Evolutionary conservation across 768 basidiomycete genomes (phyloP).

Genomic region (Clathrus columnatus): DNA sequence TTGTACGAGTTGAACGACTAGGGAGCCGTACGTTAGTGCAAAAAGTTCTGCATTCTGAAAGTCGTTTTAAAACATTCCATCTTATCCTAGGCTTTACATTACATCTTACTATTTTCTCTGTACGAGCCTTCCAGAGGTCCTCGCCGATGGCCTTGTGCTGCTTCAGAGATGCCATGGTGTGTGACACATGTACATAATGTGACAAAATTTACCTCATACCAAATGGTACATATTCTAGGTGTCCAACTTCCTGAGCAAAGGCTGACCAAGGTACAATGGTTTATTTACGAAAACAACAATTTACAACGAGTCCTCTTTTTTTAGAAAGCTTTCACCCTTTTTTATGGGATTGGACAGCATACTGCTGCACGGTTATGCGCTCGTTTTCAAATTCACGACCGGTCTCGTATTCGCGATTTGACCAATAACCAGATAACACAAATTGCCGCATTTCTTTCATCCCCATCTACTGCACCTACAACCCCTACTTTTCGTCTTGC

Average conservation of each 20-base stretch:
- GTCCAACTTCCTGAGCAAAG: slow-evolving; percentile 71
- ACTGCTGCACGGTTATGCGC: slow-evolving; percentile 80
- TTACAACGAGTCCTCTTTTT: background rate
- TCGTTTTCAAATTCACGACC: slow-evolving; percentile 85
- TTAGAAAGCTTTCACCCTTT: slow-evolving; percentile 82
- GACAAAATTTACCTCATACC: no score
- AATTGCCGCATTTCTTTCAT: slow-evolving; percentile 90
- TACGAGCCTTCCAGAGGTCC: slow-evolving; percentile 89
- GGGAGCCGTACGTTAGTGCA: slow-evolving; percentile 91
- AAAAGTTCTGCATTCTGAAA: slow-evolving; percentile 93
- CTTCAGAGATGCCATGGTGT: slow-evolving; percentile 29
- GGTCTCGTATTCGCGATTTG: slow-evolving; percentile 70
- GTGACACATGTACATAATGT: background rate
- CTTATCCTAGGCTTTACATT: background rate
- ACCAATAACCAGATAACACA: slow-evolving; percentile 82
- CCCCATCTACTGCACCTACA: slow-evolving; percentile 66
- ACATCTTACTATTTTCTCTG: slow-evolving; percentile 86
- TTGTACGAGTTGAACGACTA: slow-evolving; percentile 96
- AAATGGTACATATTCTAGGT: slow-evolving; percentile 84
- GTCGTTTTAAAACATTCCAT: background rate
- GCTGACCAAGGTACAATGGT: slow-evolving; percentile 50
- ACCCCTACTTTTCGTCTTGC: slow-evolving; percentile 65
- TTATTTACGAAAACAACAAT: slow-evolving; percentile 1
- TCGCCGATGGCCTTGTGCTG: slow-evolving; percentile 87
- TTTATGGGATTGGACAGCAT: slow-evolving; percentile 79